Evolutionary conservation across 2,329 filamentous ascomycete genomes (phyloP), one percentile per base, ranked within the genome.

Genomic region (Colletotrichum liriopes): DNA sequence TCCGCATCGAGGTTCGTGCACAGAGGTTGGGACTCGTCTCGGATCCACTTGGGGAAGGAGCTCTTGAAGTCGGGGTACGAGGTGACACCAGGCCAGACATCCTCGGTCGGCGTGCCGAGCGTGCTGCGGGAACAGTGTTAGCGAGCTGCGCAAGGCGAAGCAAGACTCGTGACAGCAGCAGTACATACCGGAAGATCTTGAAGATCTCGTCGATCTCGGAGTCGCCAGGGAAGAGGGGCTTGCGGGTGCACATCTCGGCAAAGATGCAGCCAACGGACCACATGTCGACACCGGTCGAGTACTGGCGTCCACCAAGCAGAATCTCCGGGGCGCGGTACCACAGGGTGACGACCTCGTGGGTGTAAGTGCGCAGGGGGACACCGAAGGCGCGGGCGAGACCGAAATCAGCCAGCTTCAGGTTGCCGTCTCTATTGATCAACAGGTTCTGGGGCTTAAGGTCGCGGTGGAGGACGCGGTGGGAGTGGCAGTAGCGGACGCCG

Each of bases 211-310:
- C 93, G 81, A 95, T 95, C 80, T 96, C 93, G 16, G 94, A 96
- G 81, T 98, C 95, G 71, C 95, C 95, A 16, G 95, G 94, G 86
- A 98, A 98, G 54, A 98, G 87, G 6, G 95, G 94, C 84, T 97
- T 97, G 78, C 94, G 91, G 1, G 95, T 98, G 84, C 94, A 97
- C 95, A 98, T 98, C 83, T 98, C 95, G 12, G 95, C 95, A 82
- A 98, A 97, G 82, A 98, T 98, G 82, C 94, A 96, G 74, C 95
- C 95, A 61, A 95, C 92, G 41, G 94, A 96, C 95, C 95, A 98
- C 93, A 98, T 98, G 79, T 98, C 95, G 52, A 98, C 94, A 69
- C 95, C 95, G 18, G 95, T 98, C 18, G 94, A 96, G 85, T 98
- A 98, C 82, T 97, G 94, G 64, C 95, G 92, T 69, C 95, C 94